A percentile compares a stretch with the other conserved stretches of the same genome.
Conservation (phyloP, 768 basidiomycete species). For the Leccinum broughii region DNA sequence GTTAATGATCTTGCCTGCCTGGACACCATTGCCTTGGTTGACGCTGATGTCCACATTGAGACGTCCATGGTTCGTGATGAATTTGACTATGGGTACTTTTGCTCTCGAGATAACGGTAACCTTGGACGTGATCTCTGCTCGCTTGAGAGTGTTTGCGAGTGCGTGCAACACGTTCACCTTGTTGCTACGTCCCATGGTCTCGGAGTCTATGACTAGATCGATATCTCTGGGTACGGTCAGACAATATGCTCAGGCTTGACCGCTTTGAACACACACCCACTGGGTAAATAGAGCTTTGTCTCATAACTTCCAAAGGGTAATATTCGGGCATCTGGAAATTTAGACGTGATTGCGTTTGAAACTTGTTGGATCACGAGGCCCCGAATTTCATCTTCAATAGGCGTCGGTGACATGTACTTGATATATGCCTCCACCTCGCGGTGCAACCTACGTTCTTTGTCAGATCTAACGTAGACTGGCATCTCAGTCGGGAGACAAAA, state of each 20-base stretch:
- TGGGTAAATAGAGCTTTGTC: conserved; percentile 91
- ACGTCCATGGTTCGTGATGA: conserved; percentile 75
- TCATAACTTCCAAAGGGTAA: conserved; percentile 91
- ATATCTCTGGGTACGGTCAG: conserved; percentile 68
- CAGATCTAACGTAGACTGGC: background rate
- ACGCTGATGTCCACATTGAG: conserved; percentile 92
- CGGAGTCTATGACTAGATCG: conserved; percentile 87
- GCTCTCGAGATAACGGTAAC: conserved; percentile 92
- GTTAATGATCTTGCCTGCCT: conserved; percentile 76
- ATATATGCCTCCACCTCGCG: conserved; percentile 78
- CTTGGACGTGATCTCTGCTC: conserved; percentile 69
- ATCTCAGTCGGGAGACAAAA: conserved; percentile 1
- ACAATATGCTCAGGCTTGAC: background rate
- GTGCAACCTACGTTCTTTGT: conserved; percentile 63
- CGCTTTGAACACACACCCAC: background rate
- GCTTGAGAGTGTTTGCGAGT: conserved; percentile 77
- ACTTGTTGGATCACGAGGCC: conserved; percentile 72
- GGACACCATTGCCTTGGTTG: conserved; percentile 85
- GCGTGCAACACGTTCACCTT: conserved; percentile 70
- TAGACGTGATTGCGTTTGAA: conserved; percentile 55
- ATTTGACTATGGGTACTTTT: conserved; percentile 96
- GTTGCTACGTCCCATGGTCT: conserved; percentile 69
- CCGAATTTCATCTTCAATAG: conserved; percentile 83
- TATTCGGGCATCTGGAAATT: conserved; percentile 80
- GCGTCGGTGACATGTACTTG: conserved; percentile 58